Evolutionary conservation across 371 early-diverging fungal species (phyloP).

Genomic region (Apophysomyces variabilis): DNA sequence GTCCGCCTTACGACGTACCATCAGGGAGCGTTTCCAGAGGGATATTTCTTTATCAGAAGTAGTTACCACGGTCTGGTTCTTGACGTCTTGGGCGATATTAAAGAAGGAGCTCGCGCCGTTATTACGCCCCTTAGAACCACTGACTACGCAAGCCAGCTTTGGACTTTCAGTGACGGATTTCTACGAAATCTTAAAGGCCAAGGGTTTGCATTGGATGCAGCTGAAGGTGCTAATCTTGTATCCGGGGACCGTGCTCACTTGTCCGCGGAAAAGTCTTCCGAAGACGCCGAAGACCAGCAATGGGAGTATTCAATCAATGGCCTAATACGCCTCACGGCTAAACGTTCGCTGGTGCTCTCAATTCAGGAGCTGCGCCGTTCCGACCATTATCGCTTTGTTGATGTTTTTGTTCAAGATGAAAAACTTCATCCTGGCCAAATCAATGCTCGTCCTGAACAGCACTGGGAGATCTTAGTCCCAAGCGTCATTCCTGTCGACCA

Average conservation of each 20-base stretch:
- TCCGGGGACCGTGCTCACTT: constrained; percentile 39
- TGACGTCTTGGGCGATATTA: constrained; percentile 33
- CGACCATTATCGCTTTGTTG: constrained; percentile 24
- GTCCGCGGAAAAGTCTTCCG: constrained; percentile 18
- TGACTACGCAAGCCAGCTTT: constrained; percentile 54
- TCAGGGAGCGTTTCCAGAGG: constrained; percentile 33
- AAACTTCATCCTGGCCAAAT: constrained; percentile 34
- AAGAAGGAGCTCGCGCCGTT: constrained; percentile 28
- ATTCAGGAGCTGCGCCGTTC: constrained; percentile 39
- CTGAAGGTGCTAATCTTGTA: constrained; percentile 19
- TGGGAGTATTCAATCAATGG: constrained; percentile 46
- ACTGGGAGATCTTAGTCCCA: constrained; percentile 50
- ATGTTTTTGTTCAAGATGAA: constrained; percentile 46
- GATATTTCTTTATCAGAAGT: constrained; percentile 53
- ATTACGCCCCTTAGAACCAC: constrained; percentile 36
- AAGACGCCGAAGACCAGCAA: constrained; percentile 33
- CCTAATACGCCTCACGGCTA: constrained; percentile 30
- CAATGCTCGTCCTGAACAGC: constrained; percentile 41
- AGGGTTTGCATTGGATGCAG: constrained; percentile 38
- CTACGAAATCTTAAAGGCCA: constrained; percentile 54
- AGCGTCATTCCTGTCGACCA: constrained; percentile 38
- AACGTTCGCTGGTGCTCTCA: constrained; percentile 39
- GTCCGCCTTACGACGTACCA: constrained; percentile 42
- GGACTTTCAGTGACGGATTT: constrained; percentile 54
- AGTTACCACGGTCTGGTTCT: constrained; percentile 48